Percentiles rank a stretch among this genome's conserved stretches.
Conservation (phyloP, 78 protist species). For the Dictyostelium discoideum region dicty_2.7 NC_007089.4:4092501-4093000, state of each 20-base stretch:
- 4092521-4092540: conserved; percentile 67
- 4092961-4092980: too few relatives aligned
- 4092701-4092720: conserved; percentile 24
- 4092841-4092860: conserved; percentile 23
- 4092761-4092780: conserved; percentile 60
- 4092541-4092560: conserved; percentile 51
- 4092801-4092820: conserved; percentile 69
- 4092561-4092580: conserved; percentile 73
- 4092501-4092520: conserved; percentile 29
- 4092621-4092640: conserved; percentile 75
- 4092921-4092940: conserved; percentile 17
- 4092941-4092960: conserved; percentile 30
- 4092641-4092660: conserved; percentile 79
- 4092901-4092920: conserved; percentile 12
- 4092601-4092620: conserved; percentile 60
- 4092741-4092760: conserved; percentile 68
- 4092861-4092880: background rate
- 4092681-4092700: conserved; percentile 64
- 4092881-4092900: background rate
- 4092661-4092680: conserved; percentile 61
- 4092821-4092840: conserved; percentile 59
- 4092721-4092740: conserved; percentile 54
- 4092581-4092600: conserved; percentile 68
- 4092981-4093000: too few relatives aligned
- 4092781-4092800: conserved; percentile 59